Base-by-base conservation (phyloP, 2,329 filamentous ascomycete genomes). In the Calonectria montana region DNA sequence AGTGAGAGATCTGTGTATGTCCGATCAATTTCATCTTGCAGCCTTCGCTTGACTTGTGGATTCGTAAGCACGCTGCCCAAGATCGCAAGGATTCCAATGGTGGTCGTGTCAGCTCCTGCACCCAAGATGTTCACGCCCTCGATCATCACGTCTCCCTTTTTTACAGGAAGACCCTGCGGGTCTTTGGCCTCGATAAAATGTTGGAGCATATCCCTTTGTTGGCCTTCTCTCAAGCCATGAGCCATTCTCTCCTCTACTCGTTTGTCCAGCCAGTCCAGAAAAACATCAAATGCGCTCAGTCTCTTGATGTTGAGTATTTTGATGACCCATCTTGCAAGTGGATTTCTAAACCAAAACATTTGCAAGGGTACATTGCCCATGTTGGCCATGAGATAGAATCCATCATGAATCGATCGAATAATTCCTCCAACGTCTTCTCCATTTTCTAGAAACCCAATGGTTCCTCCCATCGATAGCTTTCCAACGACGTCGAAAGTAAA, bases 321-420 rank as follows among this genome's bases (percentile, higher is more conserved):
- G 4, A 55, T 41, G 0, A 69, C 1, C 59, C 53, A 73, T 23
- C 66, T 71, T 0, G 65, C n/a, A 2, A 72, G 18, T 0, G 65
- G 65, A 8, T 73, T 73, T 2, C 72, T 72, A 5, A 73, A 43
- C 69, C 71, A 73, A 9, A 64, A 25, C 69, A 73, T 72, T 16
- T 73, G 71, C 1, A 69, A 53, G 0, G 71, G 65, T 2, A 73
- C 10, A 35, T 69, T 64, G 2, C 65, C 71, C 69, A 73, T 69
- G 27, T 73, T 73, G 1, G 64, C 69, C 71, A 69, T 73, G 2
- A 72, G 48, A n/a, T 69, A 73, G 21, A 73, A 73, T 0, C 71
- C 71, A 12, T 73, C 69, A 18, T 72, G 69, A 9, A 73, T 65
- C 3, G 69, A 73, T 15, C 48, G 69, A 29, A 73, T 73, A 6